phyloP scores from a whole-genome alignment of 2,329 filamentous ascomycete genomes.

The Aspergillus viridinutans region DNA sequence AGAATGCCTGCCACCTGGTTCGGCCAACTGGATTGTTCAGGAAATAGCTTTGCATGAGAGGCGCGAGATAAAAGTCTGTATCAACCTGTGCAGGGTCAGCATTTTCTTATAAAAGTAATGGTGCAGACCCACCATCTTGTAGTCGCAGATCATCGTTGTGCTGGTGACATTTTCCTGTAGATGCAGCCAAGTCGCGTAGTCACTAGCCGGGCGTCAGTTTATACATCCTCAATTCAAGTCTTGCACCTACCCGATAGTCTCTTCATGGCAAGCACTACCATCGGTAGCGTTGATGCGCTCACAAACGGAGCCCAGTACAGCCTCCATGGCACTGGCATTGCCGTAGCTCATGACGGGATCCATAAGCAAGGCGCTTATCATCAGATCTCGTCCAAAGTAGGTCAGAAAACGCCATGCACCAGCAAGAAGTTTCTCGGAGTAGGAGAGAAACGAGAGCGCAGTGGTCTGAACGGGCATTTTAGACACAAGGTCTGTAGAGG shows the following conservation, averaged over 20 bases:
- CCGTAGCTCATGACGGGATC: conserved; percentile 56
- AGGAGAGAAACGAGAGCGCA: conserved; percentile 61
- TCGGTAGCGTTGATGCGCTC: conserved; percentile 59
- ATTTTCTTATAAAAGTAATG: neutral
- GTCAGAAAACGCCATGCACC: conserved; percentile 64
- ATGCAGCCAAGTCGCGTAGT: conserved; percentile 61
- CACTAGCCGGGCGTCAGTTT: conserved; percentile 29
- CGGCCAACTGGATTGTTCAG: neutral
- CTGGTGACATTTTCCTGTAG: conserved; percentile 50
- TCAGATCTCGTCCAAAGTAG: conserved; percentile 63
- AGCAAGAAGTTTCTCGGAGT: conserved; percentile 58
- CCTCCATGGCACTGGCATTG: conserved; percentile 54
- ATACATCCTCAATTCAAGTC: neutral
- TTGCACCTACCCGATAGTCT: conserved; percentile 51
- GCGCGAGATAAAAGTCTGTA: neutral
- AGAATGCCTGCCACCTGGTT: neutral
- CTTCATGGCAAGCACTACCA: conserved; percentile 61
- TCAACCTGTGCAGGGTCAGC: neutral
- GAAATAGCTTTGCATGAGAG: neutral
- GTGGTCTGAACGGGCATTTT: conserved; percentile 44
- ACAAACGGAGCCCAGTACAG: conserved; percentile 57
- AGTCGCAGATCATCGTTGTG: conserved; percentile 53
- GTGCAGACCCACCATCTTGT: conserved; percentile 47
- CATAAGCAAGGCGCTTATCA: conserved; percentile 58
- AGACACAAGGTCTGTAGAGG: neutral